These are phyloP conservation scores for Flaveria trinervia DNA, from an alignment of 129 eudicot genomes.

Conservation along the genomic window DNA sequence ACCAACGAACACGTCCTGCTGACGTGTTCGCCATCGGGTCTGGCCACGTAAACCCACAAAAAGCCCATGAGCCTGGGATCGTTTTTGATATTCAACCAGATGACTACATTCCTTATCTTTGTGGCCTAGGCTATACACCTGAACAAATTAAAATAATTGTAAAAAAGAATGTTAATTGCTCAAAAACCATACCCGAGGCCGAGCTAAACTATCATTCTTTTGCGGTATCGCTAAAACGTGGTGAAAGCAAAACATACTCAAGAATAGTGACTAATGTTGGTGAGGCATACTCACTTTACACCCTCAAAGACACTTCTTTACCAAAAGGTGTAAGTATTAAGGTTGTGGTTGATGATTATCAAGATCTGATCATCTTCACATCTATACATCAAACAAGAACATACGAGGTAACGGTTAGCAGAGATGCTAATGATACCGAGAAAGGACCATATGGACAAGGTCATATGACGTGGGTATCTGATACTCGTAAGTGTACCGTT, in stretches of 20 bases:
- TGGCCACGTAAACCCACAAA: conserved; percentile 56
- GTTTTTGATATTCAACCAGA: conserved; percentile 49
- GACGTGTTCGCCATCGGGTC: conserved; percentile 55
- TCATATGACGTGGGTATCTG: neutral
- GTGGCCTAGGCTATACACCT: conserved; percentile 53
- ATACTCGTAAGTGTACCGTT: too few species aligned
- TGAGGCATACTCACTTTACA: conserved; percentile 34
- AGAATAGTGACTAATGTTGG: conserved; percentile 64
- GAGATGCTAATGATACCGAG: too few species aligned
- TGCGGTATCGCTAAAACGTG: conserved; percentile 32
- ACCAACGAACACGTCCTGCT: conserved; percentile 39
- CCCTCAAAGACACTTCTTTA: neutral
- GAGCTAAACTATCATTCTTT: conserved; percentile 66
- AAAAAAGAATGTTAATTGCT: conserved; percentile 28
- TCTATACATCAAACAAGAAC: conserved; percentile 25
- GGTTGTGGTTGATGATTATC: neutral
- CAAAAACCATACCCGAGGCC: conserved; percentile 42
- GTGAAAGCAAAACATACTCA: conserved; percentile 19
- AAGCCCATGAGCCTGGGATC: conserved; percentile 58
- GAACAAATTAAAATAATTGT: conserved; percentile 21
- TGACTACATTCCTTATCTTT: conserved; percentile 58
- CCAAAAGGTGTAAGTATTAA: conserved; percentile 36
- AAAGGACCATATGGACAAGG: conserved; percentile 34
- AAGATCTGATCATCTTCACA: conserved; percentile 20
- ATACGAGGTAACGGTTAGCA: too few species aligned